Evolutionary conservation across 805 yeast species (phyloP).

Genomic region (Zygotorulaspora sp.): DNA sequence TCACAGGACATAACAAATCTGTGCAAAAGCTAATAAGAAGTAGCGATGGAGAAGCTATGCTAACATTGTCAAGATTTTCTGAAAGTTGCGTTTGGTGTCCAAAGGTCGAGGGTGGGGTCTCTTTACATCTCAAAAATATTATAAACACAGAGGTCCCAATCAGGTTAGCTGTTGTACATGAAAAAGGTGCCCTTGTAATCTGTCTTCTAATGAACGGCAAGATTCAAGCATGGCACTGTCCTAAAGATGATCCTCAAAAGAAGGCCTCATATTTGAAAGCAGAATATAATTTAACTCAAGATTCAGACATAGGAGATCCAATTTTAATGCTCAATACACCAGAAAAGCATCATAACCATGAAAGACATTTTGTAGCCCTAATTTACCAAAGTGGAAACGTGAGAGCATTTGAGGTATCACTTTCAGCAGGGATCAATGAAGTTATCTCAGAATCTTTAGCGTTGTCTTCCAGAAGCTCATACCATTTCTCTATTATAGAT

Average conservation of each 20-base stretch:
- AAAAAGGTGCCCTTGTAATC: slow-evolving; percentile 44
- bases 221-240: slow-evolving; percentile 61
- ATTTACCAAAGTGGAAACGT: slow-evolving; percentile 39
- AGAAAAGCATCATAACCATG: slow-evolving; percentile 29
- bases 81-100: slow-evolving; percentile 59
- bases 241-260: slow-evolving; percentile 23
- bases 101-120: slow-evolving; percentile 27
- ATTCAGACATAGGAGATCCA: slow-evolving; percentile 20
- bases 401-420: slow-evolving; percentile 32
- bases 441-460: slow-evolving; percentile 19
- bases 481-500: slow-evolving; percentile 55
- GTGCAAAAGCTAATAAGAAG: slow-evolving; percentile 64
- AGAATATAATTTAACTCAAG: slow-evolving; percentile 9
- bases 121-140: slow-evolving; percentile 39
- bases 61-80: slow-evolving; percentile 54
- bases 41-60: slow-evolving; percentile 54
- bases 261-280: slow-evolving; percentile 18
- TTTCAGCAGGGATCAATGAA: slow-evolving; percentile 35
- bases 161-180: slow-evolving; percentile 45
- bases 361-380: slow-evolving; percentile 46
- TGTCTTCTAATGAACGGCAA: slow-evolving; percentile 40
- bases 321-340: slow-evolving; percentile 38
- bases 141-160: slow-evolving; percentile 46
- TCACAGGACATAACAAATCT: slow-evolving; percentile 85
- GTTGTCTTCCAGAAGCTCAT: slow-evolving; percentile 35